Evolutionary conservation across 2,329 filamentous ascomycete genomes (phyloP).

Genomic region (Ophiostoma quercus): DNA sequence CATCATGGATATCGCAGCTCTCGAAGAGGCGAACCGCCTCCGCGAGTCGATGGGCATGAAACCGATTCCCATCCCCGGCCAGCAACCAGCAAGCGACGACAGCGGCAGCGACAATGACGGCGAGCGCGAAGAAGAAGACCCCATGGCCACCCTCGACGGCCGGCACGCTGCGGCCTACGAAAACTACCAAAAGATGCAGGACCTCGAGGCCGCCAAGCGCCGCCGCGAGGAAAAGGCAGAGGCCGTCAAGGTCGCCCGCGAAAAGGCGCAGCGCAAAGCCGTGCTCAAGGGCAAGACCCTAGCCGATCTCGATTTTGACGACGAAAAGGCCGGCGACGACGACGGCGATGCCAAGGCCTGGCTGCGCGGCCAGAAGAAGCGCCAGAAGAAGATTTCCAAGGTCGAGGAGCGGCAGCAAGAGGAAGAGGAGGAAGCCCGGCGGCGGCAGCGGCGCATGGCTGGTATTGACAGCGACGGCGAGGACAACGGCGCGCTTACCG

Average conservation of each 20-base stretch:
- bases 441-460: conserved; percentile 47
- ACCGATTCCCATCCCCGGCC: conserved; percentile 75
- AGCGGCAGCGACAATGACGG: conserved; percentile 30
- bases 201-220: conserved; percentile 70
- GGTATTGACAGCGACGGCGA: conserved; percentile 52
- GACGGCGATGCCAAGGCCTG: conserved; percentile 77
- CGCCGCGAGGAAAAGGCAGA: conserved; percentile 75
- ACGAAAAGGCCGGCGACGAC: conserved; percentile 37
- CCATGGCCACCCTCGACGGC: conserved; percentile 76
- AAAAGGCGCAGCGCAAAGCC: conserved; percentile 69
- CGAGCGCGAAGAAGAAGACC: conserved; percentile 59
- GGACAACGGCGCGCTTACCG: conserved; percentile 77
- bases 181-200: conserved; percentile 62
- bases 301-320: conserved; percentile 65
- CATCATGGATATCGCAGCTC: conserved; percentile 62
- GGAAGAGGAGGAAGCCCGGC: conserved; percentile 64
- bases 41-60: conserved; percentile 85
- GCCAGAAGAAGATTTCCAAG: conserved; percentile 84
- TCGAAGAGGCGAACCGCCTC: conserved; percentile 92
- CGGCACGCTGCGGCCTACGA: conserved; percentile 67
- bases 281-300: conserved; percentile 78
- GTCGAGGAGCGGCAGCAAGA: conserved; percentile 70
- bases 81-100: conserved; percentile 26
- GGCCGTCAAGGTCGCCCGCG: conserved; percentile 80
- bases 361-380: conserved; percentile 85